These are phyloP conservation scores for Boletellus sp. DNA, from an alignment of 768 basidiomycete genomes.

Conservation along the genomic window DNA sequence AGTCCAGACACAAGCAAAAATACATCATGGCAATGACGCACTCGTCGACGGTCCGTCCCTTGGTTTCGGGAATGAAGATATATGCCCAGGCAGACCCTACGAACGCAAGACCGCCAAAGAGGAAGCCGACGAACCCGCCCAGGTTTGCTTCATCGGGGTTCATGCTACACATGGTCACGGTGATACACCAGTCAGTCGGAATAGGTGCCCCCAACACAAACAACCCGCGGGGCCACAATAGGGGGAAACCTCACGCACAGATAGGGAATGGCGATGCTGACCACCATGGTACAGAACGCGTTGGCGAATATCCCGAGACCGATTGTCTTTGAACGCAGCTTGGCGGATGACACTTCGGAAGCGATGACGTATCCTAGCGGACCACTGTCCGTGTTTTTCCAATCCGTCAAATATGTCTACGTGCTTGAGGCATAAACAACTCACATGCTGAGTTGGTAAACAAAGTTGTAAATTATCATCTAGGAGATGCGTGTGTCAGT, in stretches of 20 bases:
- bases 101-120: slow-evolving; percentile 25
- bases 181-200: background rate
- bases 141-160: slow-evolving; percentile 28
- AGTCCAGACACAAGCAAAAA: background rate
- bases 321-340: slow-evolving; percentile 30
- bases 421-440: background rate
- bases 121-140: slow-evolving; percentile 27
- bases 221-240: background rate
- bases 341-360: slow-evolving; percentile 28
- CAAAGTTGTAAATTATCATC: slow-evolving; percentile 32
- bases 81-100: slow-evolving; percentile 23
- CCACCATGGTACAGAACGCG: slow-evolving; percentile 23
- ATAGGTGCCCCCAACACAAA: background rate
- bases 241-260: slow-evolving; percentile 14
- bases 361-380: slow-evolving; percentile 27
- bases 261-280: slow-evolving; percentile 26
- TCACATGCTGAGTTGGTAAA: slow-evolving; percentile 28
- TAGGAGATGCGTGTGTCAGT: background rate
- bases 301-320: slow-evolving; percentile 23
- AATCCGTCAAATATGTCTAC: background rate
- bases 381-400: slow-evolving; percentile 10
- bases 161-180: slow-evolving; percentile 8
- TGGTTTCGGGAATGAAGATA: slow-evolving; percentile 28
- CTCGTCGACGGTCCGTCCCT: slow-evolving; percentile 28
- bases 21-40: slow-evolving; percentile 6